Base-by-base conservation (phyloP, 352 stramenopile genomes). In the Elongisporangium senticosum region DNA sequence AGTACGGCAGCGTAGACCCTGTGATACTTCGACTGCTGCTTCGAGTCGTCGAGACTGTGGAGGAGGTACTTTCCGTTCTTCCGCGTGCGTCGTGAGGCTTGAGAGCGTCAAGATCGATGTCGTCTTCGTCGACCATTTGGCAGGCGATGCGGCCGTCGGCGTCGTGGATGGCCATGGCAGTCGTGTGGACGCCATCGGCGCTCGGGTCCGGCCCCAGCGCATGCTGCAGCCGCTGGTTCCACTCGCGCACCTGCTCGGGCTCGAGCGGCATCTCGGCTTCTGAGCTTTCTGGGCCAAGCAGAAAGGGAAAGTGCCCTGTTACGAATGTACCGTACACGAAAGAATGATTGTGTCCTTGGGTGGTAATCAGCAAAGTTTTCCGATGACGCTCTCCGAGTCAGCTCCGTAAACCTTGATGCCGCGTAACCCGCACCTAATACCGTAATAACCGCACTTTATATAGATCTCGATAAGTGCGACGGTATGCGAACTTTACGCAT, bases 61-160 rank as follows among this genome's bases (percentile, higher is more conserved):
- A 14, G 49, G 28, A 8, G 15, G 51, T 23, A 49, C 48, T 7
- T 59, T 56, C 15, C 48, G 21, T 58, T 61, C 43, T 55, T 56
- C 47, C 49, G 20, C 23, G 20, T 52, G n/a, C n/a, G 21, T 21
- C n/a, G 37, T 64, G 17, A 5, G 49, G 49, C 33, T 68, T 52
- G 21, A 59, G 54, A 19, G 51, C 57, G 23, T 69, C 62, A n/a
- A 78, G 53, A 28, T 68, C 43, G 50, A 72, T 72, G 48, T 64
- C 55, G 7, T 67, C 68, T 55, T 76, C 71, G 11, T 43, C 33
- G 10, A 43, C 33, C 33, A 43, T 43, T 17, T 43, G 33, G 33
- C 33, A 43, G 11, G 33, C 33, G 33, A 43, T 43, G 33, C 33
- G 33, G 13, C 33, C 33, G 33, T 43, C 33, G 33, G 33, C 33